Base-by-base conservation (phyloP, 2,329 filamentous ascomycete species). In the Bipolaris zeicola region DNA sequence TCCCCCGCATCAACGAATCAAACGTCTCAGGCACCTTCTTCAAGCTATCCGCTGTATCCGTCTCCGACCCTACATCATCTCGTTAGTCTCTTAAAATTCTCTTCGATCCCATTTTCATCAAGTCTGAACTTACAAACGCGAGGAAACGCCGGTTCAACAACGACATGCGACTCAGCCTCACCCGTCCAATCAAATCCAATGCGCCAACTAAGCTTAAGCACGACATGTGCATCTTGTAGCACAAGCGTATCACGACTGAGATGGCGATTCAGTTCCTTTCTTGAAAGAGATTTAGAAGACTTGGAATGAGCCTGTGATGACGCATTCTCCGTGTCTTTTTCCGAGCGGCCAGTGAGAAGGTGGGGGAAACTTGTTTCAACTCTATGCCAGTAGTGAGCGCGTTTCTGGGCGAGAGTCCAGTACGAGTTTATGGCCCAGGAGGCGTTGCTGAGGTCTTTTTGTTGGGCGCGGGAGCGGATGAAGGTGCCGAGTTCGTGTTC, bases 161-260 rank as follows among this genome's bases (percentile, higher is more conserved):
- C 77, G 14, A 90, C 74, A 42, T 78, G 78, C 62, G 83, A 89
- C 65, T 83, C 82, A 4, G 86, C 88, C 68, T 91, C 89, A 5
- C 89, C 89, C 0, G 87, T 88, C 88, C 88, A 91, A 71, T 91
- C 88, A 66, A 91, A 89, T 1, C 76, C 74, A 41, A 89, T 86
- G 44, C 74, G 78, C 89, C 89, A 91, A 54, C 81, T 78, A 1
- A 91, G 75, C 24, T 85, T 81, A 4, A 87, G 52, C 10, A 78
- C 71, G 2, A 82, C 77, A 8, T 76, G 58, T 1, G 71, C 68
- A 0, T 77, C 72, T 70, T 46, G 74, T 52, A 76, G 63, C 60
- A 48, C 67, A 50, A 64, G 63, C 2, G 62, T 51, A 13, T 71
- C 26, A 16, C 70, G 64, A 61, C 75, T 75, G 2, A 79, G 61